phyloP scores from a whole-genome alignment of 257 asterid genomes.

The Solanum chiquidenum region DNA sequence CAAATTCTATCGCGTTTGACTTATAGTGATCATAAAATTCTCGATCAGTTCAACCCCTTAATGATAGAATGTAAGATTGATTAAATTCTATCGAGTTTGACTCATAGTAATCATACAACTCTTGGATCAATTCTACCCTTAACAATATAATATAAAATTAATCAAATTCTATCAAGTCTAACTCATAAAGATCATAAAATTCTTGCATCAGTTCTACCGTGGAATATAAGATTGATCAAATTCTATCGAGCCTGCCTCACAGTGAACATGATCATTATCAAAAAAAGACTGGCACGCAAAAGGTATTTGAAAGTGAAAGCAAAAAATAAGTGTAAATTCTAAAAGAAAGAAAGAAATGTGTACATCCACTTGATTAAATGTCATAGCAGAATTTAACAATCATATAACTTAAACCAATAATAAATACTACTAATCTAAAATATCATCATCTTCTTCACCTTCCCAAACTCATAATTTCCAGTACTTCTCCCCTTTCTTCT shows the following conservation, averaged over 20 bases:
- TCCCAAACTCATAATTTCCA: neutral
- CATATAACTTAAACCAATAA: neutral
- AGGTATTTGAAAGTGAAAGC: neutral
- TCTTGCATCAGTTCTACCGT: neutral
- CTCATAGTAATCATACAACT: neutral
- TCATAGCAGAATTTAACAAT: neutral
- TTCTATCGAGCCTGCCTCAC: fast-evolving
- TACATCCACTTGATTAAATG: neutral
- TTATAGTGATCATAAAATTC: neutral
- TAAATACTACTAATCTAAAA: neutral
- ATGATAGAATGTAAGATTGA: too few relatives aligned
- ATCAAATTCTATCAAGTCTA: neutral
- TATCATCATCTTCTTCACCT: neutral
- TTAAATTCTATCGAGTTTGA: neutral
- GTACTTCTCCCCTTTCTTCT: neutral
- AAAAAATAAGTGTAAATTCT: neutral
- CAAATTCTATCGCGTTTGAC: neutral
- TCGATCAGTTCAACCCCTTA: too few relatives aligned
- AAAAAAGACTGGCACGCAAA: neutral
- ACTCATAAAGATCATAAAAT: neutral
- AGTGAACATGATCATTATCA: neutral
- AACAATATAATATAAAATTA: neutral
- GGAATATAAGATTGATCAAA: neutral
- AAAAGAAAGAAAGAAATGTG: neutral
- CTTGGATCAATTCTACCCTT: neutral